Conservation (phyloP, 75 land plant genomes). For the Pseudotsuga menziesii region DNA sequence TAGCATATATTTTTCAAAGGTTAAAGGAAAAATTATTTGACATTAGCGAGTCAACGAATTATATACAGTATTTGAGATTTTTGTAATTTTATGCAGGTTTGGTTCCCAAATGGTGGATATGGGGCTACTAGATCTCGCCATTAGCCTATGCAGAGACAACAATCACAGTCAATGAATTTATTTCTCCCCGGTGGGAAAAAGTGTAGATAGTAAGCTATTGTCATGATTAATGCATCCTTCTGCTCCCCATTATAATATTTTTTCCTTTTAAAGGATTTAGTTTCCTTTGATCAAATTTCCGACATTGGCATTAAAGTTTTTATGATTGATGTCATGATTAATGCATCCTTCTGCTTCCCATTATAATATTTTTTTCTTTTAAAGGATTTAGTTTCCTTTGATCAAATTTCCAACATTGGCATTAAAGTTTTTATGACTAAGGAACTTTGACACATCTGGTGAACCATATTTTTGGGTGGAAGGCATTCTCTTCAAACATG, state of each 20-base stretch:
- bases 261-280: too few relatives aligned
- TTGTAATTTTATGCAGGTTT: constrained; percentile 13
- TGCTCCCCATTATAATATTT: too few relatives aligned
- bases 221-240: too few relatives aligned
- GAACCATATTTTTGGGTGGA: not conserved
- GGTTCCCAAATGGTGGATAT: constrained; percentile 53
- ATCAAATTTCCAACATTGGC: not conserved
- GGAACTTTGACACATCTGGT: not conserved
- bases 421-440: not conserved
- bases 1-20: not conserved
- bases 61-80: not conserved
- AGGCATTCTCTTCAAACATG: constrained; percentile 30
- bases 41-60: not conserved
- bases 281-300: too few relatives aligned
- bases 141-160: constrained; percentile 48
- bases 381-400: not conserved
- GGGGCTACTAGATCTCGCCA: constrained; percentile 64
- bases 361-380: too few relatives aligned
- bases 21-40: not conserved
- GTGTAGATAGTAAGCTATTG: constrained; percentile 13
- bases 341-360: not conserved
- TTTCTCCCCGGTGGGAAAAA: constrained; percentile 40
- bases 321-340: not conserved
- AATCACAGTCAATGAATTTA: constrained; percentile 43
- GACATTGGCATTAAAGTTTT: too few relatives aligned